Conservation (phyloP, 1,284 basidiomycete genomes). For the Calocybe gambosa region DNA sequence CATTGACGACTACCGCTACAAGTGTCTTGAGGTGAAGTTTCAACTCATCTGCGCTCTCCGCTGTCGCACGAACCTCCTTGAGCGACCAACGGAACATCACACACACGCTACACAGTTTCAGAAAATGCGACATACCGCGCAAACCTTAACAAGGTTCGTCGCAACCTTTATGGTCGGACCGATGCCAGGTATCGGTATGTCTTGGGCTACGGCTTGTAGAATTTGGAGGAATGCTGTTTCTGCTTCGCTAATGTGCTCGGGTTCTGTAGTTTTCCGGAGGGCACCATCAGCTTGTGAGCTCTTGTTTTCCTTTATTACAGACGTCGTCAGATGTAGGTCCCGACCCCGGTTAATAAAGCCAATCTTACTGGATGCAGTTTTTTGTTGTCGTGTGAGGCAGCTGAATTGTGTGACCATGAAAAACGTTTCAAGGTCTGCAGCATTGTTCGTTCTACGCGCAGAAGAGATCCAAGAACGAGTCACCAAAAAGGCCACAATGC, state of each 20-base stretch:
- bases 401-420: too few species aligned
- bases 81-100: not conserved
- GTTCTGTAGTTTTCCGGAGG: too few species aligned
- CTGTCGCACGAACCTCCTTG: not conserved
- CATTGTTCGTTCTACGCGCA: too few species aligned
- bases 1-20: slow-evolving; percentile 7
- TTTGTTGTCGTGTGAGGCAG: too few species aligned
- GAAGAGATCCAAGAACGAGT: too few species aligned
- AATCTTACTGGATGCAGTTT: not conserved
- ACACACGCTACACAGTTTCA: not conserved
- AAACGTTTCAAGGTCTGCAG: too few species aligned
- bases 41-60: slow-evolving; percentile 4
- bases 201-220: slow-evolving; percentile 6
- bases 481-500: too few species aligned
- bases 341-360: not conserved
- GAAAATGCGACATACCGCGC: slow-evolving; percentile 1
- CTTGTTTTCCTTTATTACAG: not conserved
- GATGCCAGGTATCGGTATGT: slow-evolving; percentile 7
- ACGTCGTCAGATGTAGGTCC: not conserved
- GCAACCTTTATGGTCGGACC: not conserved
- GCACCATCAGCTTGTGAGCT: too few species aligned
- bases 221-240: not conserved
- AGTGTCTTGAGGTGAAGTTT: slow-evolving; percentile 9
- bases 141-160: slow-evolving; percentile 4
- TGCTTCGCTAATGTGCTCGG: not conserved